These are phyloP conservation scores for Lyophyllum atratum DNA, from an alignment of 768 basidiomycete genomes.

Conservation along the genomic window DNA sequence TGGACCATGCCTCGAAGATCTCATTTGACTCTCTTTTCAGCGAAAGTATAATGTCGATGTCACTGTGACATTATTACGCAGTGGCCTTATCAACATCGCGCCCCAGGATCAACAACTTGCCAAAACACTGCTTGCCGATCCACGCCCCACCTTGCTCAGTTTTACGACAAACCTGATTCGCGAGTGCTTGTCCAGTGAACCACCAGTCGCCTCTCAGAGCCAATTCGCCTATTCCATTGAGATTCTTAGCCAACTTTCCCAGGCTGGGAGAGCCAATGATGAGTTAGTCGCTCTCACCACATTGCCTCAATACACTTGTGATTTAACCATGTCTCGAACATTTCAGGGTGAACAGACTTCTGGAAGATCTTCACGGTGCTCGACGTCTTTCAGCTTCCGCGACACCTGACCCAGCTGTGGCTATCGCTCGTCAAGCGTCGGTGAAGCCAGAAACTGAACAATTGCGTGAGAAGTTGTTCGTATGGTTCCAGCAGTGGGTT, in stretches of 20 bases:
- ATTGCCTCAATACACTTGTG: neutral
- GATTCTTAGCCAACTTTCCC: slow-evolving; percentile 71
- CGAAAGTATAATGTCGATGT: slow-evolving; percentile 97
- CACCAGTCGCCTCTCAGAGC: slow-evolving; percentile 75
- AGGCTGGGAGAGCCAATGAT: slow-evolving; percentile 79
- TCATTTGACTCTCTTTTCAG: slow-evolving; percentile 38
- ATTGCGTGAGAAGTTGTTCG: slow-evolving; percentile 70
- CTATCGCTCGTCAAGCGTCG: slow-evolving; percentile 43
- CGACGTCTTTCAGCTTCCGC: slow-evolving; percentile 47
- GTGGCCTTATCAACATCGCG: slow-evolving; percentile 72
- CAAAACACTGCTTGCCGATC: slow-evolving; percentile 78
- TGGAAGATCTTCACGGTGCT: slow-evolving; percentile 81
- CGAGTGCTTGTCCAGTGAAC: slow-evolving; percentile 81
- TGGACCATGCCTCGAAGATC: slow-evolving; percentile 1
- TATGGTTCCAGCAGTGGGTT: slow-evolving; percentile 96
- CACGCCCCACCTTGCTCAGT: slow-evolving; percentile 73
- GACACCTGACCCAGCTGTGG: slow-evolving; percentile 33
- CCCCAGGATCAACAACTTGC: slow-evolving; percentile 91
- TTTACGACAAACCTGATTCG: slow-evolving; percentile 85
- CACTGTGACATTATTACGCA: slow-evolving; percentile 84
- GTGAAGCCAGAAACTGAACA: slow-evolving; percentile 74
- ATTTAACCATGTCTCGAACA: slow-evolving; percentile 4
- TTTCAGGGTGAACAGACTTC: slow-evolving; percentile 62
- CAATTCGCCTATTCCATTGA: slow-evolving; percentile 85
- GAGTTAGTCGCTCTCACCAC: slow-evolving; percentile 58